Base-by-base conservation (phyloP, 768 basidiomycete species). In the Cystofilobasidium macerans region DNA sequence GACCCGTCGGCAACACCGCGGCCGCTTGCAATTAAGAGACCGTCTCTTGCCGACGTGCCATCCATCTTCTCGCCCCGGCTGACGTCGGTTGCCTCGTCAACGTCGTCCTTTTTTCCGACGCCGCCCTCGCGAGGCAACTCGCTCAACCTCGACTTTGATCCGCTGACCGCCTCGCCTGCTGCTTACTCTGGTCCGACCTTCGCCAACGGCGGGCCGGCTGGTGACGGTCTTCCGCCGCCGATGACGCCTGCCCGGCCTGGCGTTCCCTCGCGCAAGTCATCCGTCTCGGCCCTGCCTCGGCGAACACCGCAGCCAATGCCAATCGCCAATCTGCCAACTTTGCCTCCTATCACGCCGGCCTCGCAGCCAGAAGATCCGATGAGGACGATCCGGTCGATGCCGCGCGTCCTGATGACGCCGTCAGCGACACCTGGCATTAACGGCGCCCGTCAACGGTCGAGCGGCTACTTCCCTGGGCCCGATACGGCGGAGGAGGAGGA, bases 281-380 rank as follows among this genome's bases (percentile, higher is more conserved):
- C 61, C 16, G 53, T 68, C 30, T 30, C 57, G 13, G 67, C 61
- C 20, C 58, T 68, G 4, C 67, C 67, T 53, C 54, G 67, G 6
- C 40, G 42, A 0, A 54, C 58, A 8, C 66, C 66, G 3, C 53
- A 61, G 36, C 67, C 67, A 22, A 63, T 63, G 67, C 61, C 54
- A 3, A 43, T 68, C 20, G 47, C 67, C 56, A 68, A 68, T 45
- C 57, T 68, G 18, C 67, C 67, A 3, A 68, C 62, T 0, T 36
- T 68, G 33, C 67, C 61, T 14, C 61, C 61, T 26, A 60, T 67
- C 24, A 56, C 43, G 26, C 53, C 59, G 35, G 30, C 54, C 11
- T 45, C 54, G 1, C 47, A 43, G 24, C 36, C 38, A 0, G 65
- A 67, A 43, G 60, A 67, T 24, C 65, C 65, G 6, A 48, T 54